Evolutionary conservation across 2,329 filamentous ascomycete genomes (phyloP).

Genomic region (Thelonectria rubi): DNA sequence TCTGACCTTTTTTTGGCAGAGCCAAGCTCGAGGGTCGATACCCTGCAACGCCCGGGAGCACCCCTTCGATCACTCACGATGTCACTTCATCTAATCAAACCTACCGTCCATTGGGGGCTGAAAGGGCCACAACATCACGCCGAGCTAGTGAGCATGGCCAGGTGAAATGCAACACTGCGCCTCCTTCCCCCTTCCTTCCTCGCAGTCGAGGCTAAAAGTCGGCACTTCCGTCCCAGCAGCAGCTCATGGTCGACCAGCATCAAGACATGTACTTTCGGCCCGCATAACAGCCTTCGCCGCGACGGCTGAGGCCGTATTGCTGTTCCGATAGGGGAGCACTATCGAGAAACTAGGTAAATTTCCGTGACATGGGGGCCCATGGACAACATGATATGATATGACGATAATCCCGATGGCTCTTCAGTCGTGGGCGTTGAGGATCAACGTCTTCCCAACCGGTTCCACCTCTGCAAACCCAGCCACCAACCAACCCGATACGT

Average conservation of each 20-base stretch:
- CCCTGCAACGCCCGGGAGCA: conserved; percentile 29
- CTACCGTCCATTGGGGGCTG: conserved; percentile 16
- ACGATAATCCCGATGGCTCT: conserved; percentile 25
- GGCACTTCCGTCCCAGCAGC: background rate
- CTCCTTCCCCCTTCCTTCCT: conserved; percentile 3
- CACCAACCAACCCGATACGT: conserved; percentile 31
- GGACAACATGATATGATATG: conserved; percentile 41
- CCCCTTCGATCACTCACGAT: conserved; percentile 32
- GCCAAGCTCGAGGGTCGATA: conserved; percentile 28
- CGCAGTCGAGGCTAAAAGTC: conserved; percentile 1
- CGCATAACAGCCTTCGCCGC: conserved; percentile 29
- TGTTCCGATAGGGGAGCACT: conserved; percentile 32
- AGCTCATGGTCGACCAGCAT: background rate
- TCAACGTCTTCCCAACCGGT: conserved; percentile 27
- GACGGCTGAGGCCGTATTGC: conserved; percentile 33
- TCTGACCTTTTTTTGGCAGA: conserved; percentile 30
- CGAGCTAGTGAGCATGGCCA: conserved; percentile 1
- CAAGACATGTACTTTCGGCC: conserved; percentile 20
- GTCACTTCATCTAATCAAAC: conserved; percentile 39
- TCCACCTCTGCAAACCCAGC: conserved; percentile 23
- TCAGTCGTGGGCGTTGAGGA: conserved; percentile 20
- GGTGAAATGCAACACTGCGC: conserved; percentile 6
- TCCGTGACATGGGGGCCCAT: conserved; percentile 33
- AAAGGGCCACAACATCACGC: background rate
- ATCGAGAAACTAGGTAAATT: conserved; percentile 36